phyloP scores from a whole-genome alignment of 441 rosid species.

The Biscutella laevigata region DNA sequence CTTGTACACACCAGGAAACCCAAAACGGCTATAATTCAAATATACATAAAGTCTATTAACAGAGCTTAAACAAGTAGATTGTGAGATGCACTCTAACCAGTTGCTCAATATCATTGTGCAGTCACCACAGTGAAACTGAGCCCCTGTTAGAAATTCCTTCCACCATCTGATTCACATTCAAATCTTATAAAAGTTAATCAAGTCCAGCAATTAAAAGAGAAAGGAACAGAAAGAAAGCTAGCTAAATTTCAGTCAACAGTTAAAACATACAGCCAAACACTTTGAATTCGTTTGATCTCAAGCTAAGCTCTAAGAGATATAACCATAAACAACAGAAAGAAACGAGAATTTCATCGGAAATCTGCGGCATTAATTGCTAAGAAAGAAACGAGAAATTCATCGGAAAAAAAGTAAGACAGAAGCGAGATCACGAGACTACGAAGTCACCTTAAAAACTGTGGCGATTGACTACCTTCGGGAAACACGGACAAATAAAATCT shows the following conservation, averaged over 20 bases:
- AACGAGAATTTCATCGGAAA: too few relatives aligned
- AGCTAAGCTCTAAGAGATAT: too few relatives aligned
- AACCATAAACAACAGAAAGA: too few relatives aligned
- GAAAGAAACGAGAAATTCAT: neutral
- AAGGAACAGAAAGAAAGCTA: neutral
- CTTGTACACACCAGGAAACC: constrained; percentile 8
- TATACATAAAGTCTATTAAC: constrained; percentile 1
- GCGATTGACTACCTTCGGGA: constrained; percentile 17
- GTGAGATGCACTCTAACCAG: neutral
- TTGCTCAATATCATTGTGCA: constrained; percentile 16
- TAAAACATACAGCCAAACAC: neutral
- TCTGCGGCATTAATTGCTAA: neutral
- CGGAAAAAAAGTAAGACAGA: constrained; percentile 4
- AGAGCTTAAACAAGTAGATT: neutral
- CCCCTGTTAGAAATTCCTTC: constrained; percentile 4
- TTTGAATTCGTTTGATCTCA: neutral
- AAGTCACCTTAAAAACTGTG: constrained; percentile 25
- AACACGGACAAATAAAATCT: neutral
- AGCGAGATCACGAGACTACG: constrained; percentile 16
- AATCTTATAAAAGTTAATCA: neutral
- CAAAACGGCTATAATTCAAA: neutral
- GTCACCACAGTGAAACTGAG: constrained; percentile 14
- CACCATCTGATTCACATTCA: constrained; percentile 17
- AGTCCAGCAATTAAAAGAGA: too few relatives aligned
- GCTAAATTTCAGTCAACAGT: neutral